Base-by-base conservation (phyloP, 352 stramenopile genomes). In the Phytopythium sindhum region DNA sequence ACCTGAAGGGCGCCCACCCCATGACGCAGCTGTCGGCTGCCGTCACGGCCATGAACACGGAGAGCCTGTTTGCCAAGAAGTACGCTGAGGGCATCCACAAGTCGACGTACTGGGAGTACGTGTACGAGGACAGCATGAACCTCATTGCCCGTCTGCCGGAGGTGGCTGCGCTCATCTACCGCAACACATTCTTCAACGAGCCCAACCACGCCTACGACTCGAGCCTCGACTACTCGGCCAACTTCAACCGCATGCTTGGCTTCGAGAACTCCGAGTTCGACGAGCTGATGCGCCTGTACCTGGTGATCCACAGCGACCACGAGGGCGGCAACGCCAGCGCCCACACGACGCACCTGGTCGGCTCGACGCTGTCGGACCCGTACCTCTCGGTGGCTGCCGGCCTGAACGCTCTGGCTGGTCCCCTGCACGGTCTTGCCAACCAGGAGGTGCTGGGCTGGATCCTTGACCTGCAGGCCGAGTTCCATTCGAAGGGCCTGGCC, bases 231-330 rank as follows among this genome's bases (percentile, higher is more conserved):
- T 99, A 99, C 87, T 98, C 93, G 63, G 97, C 91, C 65, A 99
- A 99, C 87, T 99, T 99, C 76, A 98, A 89, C 77, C 95, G 95
- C 69, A 99, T 99, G 96, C 87, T 99, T 65, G 97, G 97, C 64
- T 99, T 98, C 67, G 84, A 98, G 65, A 88, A 93, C 83, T 76
- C 92, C 11, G 86, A 92, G 62, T 99, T 99, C 75, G 97, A 99
- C 76, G 97, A 99, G 83, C 86, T 99, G 50, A 99, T 99, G 97
- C 91, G 97, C 68, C 85, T 99, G 56, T 99, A 99, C 84, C 83
- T 99, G 44, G 97, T 98, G 72, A 99, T 99, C 77, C 97, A 99
- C 90, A 98, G 94, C 61, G 97, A 99, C 87, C 97, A 99, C 85
- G 97, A 99, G 75, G 97, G 97, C 68, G 97, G 97, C 67, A 99